phyloP scores from a whole-genome alignment of 805 yeast genomes.

The Candida nemodendra region DNA sequence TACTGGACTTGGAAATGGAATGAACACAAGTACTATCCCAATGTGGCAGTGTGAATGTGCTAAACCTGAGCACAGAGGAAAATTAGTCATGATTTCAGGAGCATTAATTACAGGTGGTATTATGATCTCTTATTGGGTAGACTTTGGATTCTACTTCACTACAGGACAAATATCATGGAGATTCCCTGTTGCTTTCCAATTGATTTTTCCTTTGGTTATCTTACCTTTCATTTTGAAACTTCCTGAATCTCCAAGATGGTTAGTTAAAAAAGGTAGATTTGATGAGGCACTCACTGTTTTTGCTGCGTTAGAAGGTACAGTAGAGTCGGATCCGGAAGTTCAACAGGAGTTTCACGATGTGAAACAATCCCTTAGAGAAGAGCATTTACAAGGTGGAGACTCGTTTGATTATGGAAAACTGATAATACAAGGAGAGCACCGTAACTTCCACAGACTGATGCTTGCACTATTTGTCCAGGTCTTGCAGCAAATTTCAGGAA shows the following conservation, averaged over 20 bases:
- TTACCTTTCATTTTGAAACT: slow-evolving; percentile 10
- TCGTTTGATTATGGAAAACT: slow-evolving; percentile 26
- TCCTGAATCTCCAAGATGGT: slow-evolving; percentile 46
- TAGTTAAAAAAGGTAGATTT: slow-evolving; percentile 34
- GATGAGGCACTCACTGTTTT: slow-evolving; percentile 45
- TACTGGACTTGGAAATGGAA: slow-evolving; percentile 34
- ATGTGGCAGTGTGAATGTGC: slow-evolving; percentile 34
- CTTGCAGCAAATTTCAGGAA: slow-evolving; percentile 51
- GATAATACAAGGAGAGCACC: slow-evolving; percentile 38
- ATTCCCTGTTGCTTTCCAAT: slow-evolving; percentile 36
- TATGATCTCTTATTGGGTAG: slow-evolving; percentile 34
- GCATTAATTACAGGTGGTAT: slow-evolving; percentile 25
- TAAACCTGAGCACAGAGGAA: slow-evolving; percentile 29
- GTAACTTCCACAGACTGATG: slow-evolving; percentile 44
- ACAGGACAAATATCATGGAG: slow-evolving; percentile 28
- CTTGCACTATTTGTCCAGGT: slow-evolving; percentile 42
- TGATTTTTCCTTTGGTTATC: slow-evolving; percentile 14
- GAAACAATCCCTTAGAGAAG: slow-evolving; percentile 12
- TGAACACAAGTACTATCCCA: slow-evolving; percentile 32
- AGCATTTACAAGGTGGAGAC: slow-evolving; percentile 18
- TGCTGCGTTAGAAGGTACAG: slow-evolving; percentile 36
- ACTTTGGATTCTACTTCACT: slow-evolving; percentile 33
- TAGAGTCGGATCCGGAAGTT: slow-evolving; percentile 12
- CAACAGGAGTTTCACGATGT: slow-evolving; percentile 16
- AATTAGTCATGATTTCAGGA: slow-evolving; percentile 26